These are phyloP conservation scores for Basipetospora sp. DNA, from an alignment of 2,329 filamentous ascomycete species.

Conservation along the genomic window DNA sequence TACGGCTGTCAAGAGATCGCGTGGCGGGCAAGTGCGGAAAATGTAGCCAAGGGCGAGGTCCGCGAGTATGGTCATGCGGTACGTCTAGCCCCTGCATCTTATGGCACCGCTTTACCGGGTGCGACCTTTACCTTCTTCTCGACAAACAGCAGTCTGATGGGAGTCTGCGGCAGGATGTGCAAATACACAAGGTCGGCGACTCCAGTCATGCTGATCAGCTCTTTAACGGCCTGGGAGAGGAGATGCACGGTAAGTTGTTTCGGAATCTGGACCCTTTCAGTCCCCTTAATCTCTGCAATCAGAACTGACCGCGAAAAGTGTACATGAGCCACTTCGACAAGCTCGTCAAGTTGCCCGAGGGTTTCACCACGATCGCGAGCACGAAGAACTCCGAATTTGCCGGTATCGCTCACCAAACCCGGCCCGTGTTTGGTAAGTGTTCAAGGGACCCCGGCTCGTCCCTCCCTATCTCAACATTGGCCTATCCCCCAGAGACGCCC, in stretches of 20 bases:
- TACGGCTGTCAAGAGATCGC: slow-evolving; percentile 51
- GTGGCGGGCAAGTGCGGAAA: slow-evolving; percentile 46
- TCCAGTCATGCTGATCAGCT: slow-evolving; percentile 58
- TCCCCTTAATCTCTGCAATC: too few relatives aligned
- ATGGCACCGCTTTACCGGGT: too few relatives aligned
- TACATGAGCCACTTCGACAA: slow-evolving; percentile 91
- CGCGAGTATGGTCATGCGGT: too few relatives aligned
- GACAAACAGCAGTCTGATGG: too few relatives aligned
- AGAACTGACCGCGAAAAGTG: slow-evolving; percentile 25
- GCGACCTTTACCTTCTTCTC: too few relatives aligned
- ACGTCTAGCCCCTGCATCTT: too few relatives aligned
- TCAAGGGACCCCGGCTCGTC: too few relatives aligned
- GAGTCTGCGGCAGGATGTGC: too few relatives aligned
- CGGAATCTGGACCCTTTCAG: too few relatives aligned
- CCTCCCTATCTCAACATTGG: too few relatives aligned
- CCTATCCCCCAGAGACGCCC: too few relatives aligned
- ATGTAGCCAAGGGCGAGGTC: too few relatives aligned
- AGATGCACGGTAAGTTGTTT: slow-evolving; percentile 3
- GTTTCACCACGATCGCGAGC: slow-evolving; percentile 58
- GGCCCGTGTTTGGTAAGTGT: slow-evolving; percentile 49
- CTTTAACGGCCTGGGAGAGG: slow-evolving; percentile 59
- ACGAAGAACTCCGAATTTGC: slow-evolving; percentile 67
- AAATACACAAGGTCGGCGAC: slow-evolving; percentile 42
- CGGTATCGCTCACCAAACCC: slow-evolving; percentile 56
- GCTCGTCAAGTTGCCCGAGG: slow-evolving; percentile 56